phyloP scores from a whole-genome alignment of 176 grass and related monocot species.

The Avena atlantica region DNA sequence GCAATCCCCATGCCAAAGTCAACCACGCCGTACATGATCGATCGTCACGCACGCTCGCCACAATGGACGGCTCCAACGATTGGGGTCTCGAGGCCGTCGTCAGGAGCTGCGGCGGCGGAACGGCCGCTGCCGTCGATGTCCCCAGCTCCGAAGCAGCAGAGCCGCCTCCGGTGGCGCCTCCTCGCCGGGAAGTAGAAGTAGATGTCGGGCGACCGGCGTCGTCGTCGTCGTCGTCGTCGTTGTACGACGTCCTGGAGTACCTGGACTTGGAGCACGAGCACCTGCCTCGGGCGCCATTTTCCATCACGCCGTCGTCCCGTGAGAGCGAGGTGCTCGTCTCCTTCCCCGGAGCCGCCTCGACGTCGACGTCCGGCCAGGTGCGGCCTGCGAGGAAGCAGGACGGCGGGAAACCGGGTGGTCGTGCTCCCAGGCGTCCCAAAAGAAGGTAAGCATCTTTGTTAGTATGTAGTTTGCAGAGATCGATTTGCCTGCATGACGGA shows the following conservation, averaged over 20 bases:
- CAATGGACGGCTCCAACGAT: constrained; percentile 61
- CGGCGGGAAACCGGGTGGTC: constrained; percentile 39
- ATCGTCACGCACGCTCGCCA: neutral
- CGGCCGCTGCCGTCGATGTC: neutral
- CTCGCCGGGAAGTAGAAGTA: no score
- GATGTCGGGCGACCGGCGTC: neutral
- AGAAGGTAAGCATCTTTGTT: constrained; percentile 37
- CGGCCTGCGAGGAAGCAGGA: constrained; percentile 17
- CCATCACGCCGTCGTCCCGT: constrained; percentile 23
- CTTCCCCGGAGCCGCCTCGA: constrained; percentile 37
- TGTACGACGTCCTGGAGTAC: constrained; percentile 39
- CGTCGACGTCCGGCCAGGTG: constrained; percentile 41
- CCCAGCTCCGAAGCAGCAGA: neutral
- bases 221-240: neutral
- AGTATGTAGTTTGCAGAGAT: neutral
- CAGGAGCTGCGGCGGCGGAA: constrained; percentile 59
- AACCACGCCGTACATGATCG: constrained; percentile 27
- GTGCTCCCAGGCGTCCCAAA: constrained; percentile 28
- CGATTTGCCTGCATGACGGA: neutral
- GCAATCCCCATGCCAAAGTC: constrained; percentile 32
- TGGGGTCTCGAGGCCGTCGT: constrained; percentile 88
- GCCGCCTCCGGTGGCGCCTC: neutral
- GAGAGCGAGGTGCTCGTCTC: constrained; percentile 33
- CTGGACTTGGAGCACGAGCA: constrained; percentile 39
- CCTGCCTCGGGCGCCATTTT: constrained; percentile 25